phyloP scores from a whole-genome alignment of 1,139 yeast genomes.

The Suhomyces wounanorum region DNA sequence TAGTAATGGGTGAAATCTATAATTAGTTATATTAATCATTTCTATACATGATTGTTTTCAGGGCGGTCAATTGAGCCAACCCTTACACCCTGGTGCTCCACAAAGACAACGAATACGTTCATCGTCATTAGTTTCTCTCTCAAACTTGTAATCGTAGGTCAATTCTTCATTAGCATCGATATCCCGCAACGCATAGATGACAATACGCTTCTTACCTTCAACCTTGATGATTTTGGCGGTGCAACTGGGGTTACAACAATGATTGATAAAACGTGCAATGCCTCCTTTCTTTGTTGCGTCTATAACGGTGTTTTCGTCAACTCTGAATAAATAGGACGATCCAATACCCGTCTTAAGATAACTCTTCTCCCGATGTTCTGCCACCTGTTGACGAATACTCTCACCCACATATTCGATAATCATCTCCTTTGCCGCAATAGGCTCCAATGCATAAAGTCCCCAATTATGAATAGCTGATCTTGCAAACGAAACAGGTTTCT shows the following conservation, averaged over 20 bases:
- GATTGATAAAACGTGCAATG: conserved; percentile 93
- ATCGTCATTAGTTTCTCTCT: conserved; percentile 85
- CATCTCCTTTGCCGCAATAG: conserved; percentile 94
- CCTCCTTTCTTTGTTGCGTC: conserved; percentile 99
- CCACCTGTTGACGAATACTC: conserved; percentile 88
- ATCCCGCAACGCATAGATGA: conserved; percentile 88
- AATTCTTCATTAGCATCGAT: conserved; percentile 88
- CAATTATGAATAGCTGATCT: conserved; percentile 96
- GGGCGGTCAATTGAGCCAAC: conserved; percentile 65
- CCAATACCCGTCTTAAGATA: conserved; percentile 93
- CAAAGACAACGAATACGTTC: conserved; percentile 91
- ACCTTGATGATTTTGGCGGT: conserved; percentile 96
- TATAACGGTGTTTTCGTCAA: conserved; percentile 91
- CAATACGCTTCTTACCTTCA: conserved; percentile 92
- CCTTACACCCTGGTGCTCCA: conserved; percentile 94
- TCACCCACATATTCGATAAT: conserved; percentile 99
- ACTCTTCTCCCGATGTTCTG: conserved; percentile 86
- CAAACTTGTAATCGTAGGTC: conserved; percentile 94
- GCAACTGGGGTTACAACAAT: conserved; percentile 96
- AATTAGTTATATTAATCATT: conserved; percentile 2
- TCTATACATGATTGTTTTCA: neutral
- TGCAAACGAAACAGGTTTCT: conserved; percentile 93
- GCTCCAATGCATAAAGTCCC: conserved; percentile 96
- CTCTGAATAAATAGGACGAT: conserved; percentile 86
- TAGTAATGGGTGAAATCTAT: neutral